phyloP scores from a whole-genome alignment of 805 yeast genomes.

The Schizosaccharomyces cryophilus region DNA sequence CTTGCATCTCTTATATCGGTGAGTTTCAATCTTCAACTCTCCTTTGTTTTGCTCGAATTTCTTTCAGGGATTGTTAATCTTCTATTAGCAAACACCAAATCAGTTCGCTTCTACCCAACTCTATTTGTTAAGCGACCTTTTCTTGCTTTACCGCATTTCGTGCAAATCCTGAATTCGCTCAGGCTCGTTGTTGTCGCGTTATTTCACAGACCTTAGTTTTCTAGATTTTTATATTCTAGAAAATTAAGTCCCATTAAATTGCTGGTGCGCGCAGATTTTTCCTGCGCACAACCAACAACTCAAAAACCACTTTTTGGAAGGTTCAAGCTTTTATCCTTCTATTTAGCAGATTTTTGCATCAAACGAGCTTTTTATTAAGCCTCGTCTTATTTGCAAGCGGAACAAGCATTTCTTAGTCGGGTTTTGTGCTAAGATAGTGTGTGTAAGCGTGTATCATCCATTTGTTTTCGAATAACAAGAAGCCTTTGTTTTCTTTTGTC shows the following conservation, averaged over 20 bases:
- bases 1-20: no score
- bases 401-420: background rate
- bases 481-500: background rate
- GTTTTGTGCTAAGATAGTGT: background rate
- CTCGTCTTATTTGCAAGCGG: slow-evolving; percentile 1
- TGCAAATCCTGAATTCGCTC: no score
- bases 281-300: slow-evolving; percentile 2
- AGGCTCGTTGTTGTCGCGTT: no score
- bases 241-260: background rate
- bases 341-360: background rate
- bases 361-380: slow-evolving; percentile 1
- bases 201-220: background rate
- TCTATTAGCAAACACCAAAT: no score
- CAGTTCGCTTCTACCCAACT: background rate
- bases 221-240: background rate
- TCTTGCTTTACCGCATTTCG: no score
- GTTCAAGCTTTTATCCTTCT: background rate
- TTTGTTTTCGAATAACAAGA: background rate
- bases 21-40: no score
- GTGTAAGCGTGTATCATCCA: background rate
- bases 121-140: background rate
- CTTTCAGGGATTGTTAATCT: no score
- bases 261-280: no score
- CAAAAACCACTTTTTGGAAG: background rate
- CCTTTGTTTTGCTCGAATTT: no score